These are phyloP conservation scores for Neospermospora avenae DNA, from an alignment of 2,329 filamentous ascomycete genomes.

Conservation along the genomic window DNA sequence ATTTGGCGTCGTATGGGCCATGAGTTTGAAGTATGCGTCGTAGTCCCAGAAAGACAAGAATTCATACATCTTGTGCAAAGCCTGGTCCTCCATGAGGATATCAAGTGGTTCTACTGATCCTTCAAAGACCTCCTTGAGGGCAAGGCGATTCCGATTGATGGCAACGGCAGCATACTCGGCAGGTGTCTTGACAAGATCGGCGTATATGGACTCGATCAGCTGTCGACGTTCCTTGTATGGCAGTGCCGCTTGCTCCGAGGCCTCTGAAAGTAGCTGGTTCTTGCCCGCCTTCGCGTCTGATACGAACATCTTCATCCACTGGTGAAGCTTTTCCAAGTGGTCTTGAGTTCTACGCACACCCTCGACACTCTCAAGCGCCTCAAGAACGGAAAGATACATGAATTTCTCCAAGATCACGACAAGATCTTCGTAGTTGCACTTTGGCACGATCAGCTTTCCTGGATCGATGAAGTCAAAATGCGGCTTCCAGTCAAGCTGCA, in stretches of 20 bases:
- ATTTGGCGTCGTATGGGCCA: constrained; percentile 28
- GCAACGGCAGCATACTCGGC: background rate
- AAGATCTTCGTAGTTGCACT: background rate
- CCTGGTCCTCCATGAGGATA: background rate
- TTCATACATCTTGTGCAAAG: constrained; percentile 7
- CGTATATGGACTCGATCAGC: constrained; percentile 1
- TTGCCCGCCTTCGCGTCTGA: background rate
- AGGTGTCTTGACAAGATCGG: background rate
- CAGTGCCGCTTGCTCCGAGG: background rate
- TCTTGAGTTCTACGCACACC: background rate
- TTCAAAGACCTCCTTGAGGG: background rate
- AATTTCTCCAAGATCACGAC: constrained; percentile 15
- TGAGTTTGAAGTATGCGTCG: constrained; percentile 27
- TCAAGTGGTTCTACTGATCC: background rate
- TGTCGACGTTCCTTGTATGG: background rate
- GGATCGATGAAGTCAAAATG: constrained; percentile 8
- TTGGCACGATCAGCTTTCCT: background rate
- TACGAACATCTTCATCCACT: constrained; percentile 11
- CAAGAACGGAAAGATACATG: constrained; percentile 19
- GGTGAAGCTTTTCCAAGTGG: constrained; percentile 18
- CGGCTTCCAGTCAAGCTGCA: constrained; percentile 6
- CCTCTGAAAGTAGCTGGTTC: constrained; percentile 11
- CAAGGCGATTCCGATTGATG: background rate
- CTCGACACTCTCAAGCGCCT: constrained; percentile 6
- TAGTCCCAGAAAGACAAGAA: constrained; percentile 8